Conservation (phyloP, 345 rosid species). For the Euphorbia tirucalli region DNA sequence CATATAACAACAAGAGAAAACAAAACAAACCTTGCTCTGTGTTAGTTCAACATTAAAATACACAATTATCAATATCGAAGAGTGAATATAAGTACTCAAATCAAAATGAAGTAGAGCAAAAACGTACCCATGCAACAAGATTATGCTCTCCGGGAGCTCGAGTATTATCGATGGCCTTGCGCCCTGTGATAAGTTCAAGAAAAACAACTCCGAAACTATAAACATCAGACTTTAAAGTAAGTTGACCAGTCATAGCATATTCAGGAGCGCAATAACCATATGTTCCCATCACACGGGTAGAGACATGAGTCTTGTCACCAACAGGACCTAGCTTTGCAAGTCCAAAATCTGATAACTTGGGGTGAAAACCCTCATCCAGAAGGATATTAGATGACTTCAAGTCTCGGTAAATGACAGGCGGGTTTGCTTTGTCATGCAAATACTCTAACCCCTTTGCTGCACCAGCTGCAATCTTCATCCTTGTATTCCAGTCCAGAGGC, state of each 20-base stretch:
- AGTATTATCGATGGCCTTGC: slow-evolving; percentile 88
- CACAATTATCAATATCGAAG: too few relatives aligned
- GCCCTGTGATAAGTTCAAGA: slow-evolving; percentile 93
- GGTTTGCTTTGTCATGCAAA: slow-evolving; percentile 92
- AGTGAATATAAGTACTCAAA: not conserved
- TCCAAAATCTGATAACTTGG: slow-evolving; percentile 95
- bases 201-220: slow-evolving; percentile 98
- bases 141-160: slow-evolving; percentile 85
- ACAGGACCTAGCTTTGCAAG: slow-evolving; percentile 97
- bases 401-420: slow-evolving; percentile 96
- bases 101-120: slow-evolving; percentile 8
- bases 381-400: slow-evolving; percentile 94
- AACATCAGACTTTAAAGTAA: slow-evolving; percentile 91
- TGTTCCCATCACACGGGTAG: slow-evolving; percentile 99
- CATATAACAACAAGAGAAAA: slow-evolving; percentile 8
- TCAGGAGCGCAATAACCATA: slow-evolving; percentile 99
- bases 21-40: slow-evolving; percentile 13
- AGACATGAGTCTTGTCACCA: slow-evolving; percentile 97
- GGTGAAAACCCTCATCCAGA: slow-evolving; percentile 85
- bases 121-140: slow-evolving; percentile 93
- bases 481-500: slow-evolving; percentile 91
- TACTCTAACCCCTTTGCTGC: slow-evolving; percentile 98
- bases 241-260: slow-evolving; percentile 99
- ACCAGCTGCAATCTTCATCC: slow-evolving; percentile 98
- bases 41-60: slow-evolving; percentile 11